Base-by-base conservation (phyloP, 208 protist species). In the Crithidia fasciculata region DNA sequence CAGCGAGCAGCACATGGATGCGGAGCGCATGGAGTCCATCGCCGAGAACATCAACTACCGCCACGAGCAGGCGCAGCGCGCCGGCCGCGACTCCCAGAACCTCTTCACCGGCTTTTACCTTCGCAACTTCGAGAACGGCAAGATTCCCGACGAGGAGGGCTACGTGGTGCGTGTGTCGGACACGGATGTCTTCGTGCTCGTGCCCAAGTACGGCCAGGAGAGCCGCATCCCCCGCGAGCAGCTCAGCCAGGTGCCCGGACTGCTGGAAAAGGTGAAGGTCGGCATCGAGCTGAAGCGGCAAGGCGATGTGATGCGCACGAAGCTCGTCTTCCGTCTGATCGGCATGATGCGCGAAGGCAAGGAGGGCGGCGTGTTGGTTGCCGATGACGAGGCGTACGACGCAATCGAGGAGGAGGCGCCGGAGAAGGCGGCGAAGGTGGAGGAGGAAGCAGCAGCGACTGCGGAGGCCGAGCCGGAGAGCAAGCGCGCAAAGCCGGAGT, bases 91-190 rank as follows among this genome's bases (percentile, higher is more conserved):
- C 71, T 97, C 91, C 18, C 90, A 96, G 63, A 96, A 97, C 73
- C 80, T 98, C 40, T 97, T 95, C 81, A 97, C 92, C 28, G 92
- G 93, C 45, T 95, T 97, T 69, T 97, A 95, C 75, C 80, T 98
- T 47, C 83, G 89, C 44, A 92, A 88, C 78, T 92, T 94, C 56
- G 81, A 81, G n/a, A 50, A 69, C 16, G 84, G 91, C 19, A 62
- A 52, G n/a, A 91, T 96, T 58, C 87, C 86, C 7, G 72, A 89
- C 18, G 93, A 97, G 79, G 89, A 95, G 49, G 92, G 87, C 58
- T 96, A 96, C 64, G 86, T 96, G 16, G 87, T 95, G 60, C 87
- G 85, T 28, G 57, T 89, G 37, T 89, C 89, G 9, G 92, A 96
- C 50, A 90, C 92, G 5, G 83, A 96, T 66, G 82, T 96, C 5